Conservation (phyloP, 306 rosid genomes). For the Inga oerstediana region DNA sequence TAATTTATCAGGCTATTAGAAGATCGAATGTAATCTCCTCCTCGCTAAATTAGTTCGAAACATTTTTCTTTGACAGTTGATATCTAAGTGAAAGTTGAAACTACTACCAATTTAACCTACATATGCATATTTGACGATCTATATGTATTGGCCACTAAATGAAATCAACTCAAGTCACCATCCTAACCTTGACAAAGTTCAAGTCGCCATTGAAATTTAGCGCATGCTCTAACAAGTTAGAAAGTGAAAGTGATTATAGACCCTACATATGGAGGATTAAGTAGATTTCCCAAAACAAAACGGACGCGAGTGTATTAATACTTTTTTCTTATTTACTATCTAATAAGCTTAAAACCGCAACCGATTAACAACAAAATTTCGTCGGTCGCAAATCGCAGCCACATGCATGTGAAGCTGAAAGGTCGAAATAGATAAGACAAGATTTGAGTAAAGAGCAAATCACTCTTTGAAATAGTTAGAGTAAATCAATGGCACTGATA, state of each 20-base stretch:
- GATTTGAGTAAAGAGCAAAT: background rate
- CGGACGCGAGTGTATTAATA: background rate
- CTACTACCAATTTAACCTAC: background rate
- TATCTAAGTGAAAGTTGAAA: background rate
- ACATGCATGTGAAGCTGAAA: background rate
- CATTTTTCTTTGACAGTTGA: background rate
- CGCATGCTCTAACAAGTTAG: background rate
- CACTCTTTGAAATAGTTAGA: background rate
- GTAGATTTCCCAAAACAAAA: background rate
- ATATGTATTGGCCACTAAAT: too few relatives aligned
- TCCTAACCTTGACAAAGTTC: background rate
- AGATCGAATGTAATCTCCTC: background rate
- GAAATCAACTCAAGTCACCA: slow-evolving; percentile 8
- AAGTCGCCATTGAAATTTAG: background rate
- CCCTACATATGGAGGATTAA: background rate
- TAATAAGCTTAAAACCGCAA: background rate
- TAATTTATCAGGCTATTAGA: background rate
- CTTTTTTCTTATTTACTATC: background rate
- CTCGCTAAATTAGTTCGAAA: background rate
- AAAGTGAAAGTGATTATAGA: background rate
- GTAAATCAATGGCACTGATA: background rate
- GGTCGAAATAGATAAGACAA: background rate
- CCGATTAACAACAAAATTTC: background rate
- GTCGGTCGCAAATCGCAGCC: background rate
- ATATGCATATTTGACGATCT: background rate